A percentile compares a stretch with the other conserved stretches of the same genome.
Conservation (phyloP, 2,329 filamentous ascomycete species). For the Venturia oleaginea region DNA sequence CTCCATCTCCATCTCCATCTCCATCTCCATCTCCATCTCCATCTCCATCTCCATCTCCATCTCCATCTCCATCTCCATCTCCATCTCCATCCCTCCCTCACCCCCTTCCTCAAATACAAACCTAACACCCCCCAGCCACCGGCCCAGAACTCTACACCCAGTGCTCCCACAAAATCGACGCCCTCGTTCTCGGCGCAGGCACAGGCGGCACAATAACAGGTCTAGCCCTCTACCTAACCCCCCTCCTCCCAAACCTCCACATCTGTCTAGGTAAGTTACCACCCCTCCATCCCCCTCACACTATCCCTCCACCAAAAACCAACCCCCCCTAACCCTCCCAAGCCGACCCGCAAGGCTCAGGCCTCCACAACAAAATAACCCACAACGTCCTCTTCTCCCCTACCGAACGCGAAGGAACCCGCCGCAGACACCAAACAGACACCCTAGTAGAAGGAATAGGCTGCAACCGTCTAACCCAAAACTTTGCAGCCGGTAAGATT, state of each 20-base stretch:
- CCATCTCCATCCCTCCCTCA: neutral
- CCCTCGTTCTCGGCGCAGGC: constrained; percentile 87
- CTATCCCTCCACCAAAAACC: constrained; percentile 32
- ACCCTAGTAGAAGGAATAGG: constrained; percentile 94
- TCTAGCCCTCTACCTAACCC: constrained; percentile 74
- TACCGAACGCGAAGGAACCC: constrained; percentile 83
- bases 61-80: no score
- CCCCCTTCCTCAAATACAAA: neutral
- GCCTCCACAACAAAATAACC: constrained; percentile 82
- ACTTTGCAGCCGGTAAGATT: constrained; percentile 57
- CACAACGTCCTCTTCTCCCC: constrained; percentile 92
- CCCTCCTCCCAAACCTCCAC: constrained; percentile 41
- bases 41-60: no score
- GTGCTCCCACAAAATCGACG: constrained; percentile 64
- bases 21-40: no score
- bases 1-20: no score
- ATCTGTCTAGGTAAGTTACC: neutral
- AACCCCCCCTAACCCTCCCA: no score
- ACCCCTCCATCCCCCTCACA: no score
- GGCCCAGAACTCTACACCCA: constrained; percentile 85
- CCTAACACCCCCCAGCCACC: constrained; percentile 41
- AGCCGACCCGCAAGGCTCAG: constrained; percentile 89
- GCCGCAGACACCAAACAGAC: constrained; percentile 84
- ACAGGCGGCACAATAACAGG: constrained; percentile 92
- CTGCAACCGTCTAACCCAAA: constrained; percentile 86